Evolutionary conservation across 305 asterid species (phyloP).

Genomic region (Fraxinus platypoda): DNA sequence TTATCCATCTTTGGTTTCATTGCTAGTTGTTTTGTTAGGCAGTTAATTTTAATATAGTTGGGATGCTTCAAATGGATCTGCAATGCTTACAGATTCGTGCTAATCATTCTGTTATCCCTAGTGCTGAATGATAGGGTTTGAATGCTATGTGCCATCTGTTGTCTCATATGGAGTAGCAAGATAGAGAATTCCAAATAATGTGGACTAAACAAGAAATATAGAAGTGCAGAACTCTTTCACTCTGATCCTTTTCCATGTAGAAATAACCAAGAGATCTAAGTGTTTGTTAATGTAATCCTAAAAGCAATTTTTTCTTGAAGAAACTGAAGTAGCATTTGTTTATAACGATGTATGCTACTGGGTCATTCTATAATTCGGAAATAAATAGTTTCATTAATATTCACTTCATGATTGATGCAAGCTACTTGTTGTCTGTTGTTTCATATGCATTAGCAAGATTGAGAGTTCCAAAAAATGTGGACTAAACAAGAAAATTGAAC

Average conservation of each 20-base stretch:
- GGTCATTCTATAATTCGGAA: too few relatives aligned
- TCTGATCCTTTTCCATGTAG: background rate
- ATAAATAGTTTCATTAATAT: background rate
- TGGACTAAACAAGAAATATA: too few relatives aligned
- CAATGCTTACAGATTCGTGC: background rate
- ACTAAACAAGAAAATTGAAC: background rate
- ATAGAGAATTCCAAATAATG: too few relatives aligned
- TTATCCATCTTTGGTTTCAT: too few relatives aligned
- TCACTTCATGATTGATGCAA: background rate
- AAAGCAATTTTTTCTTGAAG: background rate
- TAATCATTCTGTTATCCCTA: background rate
- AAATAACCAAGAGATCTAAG: background rate
- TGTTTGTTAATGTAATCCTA: background rate
- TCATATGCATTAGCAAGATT: background rate
- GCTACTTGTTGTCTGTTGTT: too few relatives aligned
- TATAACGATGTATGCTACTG: background rate
- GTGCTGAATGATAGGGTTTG: background rate
- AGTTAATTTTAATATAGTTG: too few relatives aligned
- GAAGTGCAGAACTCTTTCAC: background rate
- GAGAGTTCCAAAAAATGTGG: background rate
- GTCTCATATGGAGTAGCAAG: background rate
- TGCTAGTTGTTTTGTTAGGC: too few relatives aligned
- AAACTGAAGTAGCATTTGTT: background rate
- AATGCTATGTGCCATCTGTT: background rate
- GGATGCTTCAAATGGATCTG: too few relatives aligned